These are phyloP conservation scores for Zymoseptoria ardabiliae DNA, from an alignment of 2,329 filamentous ascomycete species.

Conservation along the genomic window DNA sequence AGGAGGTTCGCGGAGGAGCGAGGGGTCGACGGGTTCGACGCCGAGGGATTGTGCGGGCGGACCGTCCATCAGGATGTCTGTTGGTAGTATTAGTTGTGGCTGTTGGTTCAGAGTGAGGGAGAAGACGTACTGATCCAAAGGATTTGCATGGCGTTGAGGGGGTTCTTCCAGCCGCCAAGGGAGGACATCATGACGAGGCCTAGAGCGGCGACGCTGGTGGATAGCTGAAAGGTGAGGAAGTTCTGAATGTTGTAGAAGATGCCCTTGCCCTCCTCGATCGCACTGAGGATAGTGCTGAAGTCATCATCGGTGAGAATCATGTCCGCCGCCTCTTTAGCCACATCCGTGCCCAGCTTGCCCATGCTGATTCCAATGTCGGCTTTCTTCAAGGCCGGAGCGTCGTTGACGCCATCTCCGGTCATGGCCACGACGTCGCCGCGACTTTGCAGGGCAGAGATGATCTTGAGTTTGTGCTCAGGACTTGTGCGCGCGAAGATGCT, in stretches of 20 bases:
- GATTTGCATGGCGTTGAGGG: slow-evolving; percentile 98
- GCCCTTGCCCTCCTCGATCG: slow-evolving; percentile 97
- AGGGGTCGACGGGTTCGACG: slow-evolving; percentile 87
- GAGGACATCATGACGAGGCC: slow-evolving; percentile 89
- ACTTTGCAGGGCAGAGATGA: slow-evolving; percentile 81
- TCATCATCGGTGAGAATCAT: slow-evolving; percentile 89
- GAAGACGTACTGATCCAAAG: slow-evolving; percentile 87
- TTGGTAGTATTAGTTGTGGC: slow-evolving; percentile 4
- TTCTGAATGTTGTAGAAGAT: slow-evolving; percentile 99
- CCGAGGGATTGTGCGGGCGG: slow-evolving; percentile 94
- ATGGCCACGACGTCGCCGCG: slow-evolving; percentile 96
- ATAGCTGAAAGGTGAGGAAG: slow-evolving; percentile 96
- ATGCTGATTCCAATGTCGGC: slow-evolving; percentile 97
- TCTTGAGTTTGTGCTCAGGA: slow-evolving; percentile 97
- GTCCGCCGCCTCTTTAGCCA: slow-evolving; percentile 91
- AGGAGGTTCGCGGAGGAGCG: slow-evolving; percentile 87
- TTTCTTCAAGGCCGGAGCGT: slow-evolving; percentile 91
- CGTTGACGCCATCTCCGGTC: slow-evolving; percentile 97
- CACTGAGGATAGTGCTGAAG: slow-evolving; percentile 83
- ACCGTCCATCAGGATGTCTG: slow-evolving; percentile 99
- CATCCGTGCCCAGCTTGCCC: slow-evolving; percentile 90
- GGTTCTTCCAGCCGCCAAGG: slow-evolving; percentile 86
- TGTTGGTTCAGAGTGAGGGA: neutral
- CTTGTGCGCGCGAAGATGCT: slow-evolving; percentile 95
- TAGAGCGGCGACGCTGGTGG: slow-evolving; percentile 88